phyloP scores from a whole-genome alignment of 2,329 filamentous ascomycete species.

The Ustilaginoidea virens region DNA sequence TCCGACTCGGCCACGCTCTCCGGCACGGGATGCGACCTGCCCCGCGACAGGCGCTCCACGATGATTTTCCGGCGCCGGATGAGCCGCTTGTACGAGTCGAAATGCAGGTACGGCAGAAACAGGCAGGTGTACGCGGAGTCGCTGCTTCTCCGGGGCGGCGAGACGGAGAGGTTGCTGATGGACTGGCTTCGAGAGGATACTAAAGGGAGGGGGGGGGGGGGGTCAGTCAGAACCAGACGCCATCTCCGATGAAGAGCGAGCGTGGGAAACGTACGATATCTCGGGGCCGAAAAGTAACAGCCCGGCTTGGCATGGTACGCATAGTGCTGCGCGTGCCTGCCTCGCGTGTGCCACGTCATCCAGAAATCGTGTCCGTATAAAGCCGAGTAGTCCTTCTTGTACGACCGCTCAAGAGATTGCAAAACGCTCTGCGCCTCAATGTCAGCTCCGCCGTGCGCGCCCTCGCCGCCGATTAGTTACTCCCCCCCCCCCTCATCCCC shows the following conservation, averaged over 20 bases:
- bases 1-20: slow-evolving; percentile 35
- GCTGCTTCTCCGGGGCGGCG: slow-evolving; percentile 10
- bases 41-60: slow-evolving; percentile 33
- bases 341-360: slow-evolving; percentile 30
- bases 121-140: slow-evolving; percentile 28
- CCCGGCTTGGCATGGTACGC: slow-evolving; percentile 33
- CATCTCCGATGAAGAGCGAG: no score
- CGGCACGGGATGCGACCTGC: slow-evolving; percentile 39
- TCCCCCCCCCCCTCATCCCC: not conserved
- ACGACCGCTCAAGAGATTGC: slow-evolving; percentile 23
- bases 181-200: slow-evolving; percentile 21
- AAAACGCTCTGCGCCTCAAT: slow-evolving; percentile 24
- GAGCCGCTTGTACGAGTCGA: slow-evolving; percentile 45
- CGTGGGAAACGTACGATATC: slow-evolving; percentile 18
- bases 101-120: slow-evolving; percentile 46
- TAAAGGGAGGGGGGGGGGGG: no score
- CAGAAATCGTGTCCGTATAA: slow-evolving; percentile 32
- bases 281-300: slow-evolving; percentile 28
- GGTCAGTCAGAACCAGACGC: not conserved
- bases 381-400: slow-evolving; percentile 21
- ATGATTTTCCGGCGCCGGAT: slow-evolving; percentile 41
- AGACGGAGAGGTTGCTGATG: slow-evolving; percentile 13
- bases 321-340: slow-evolving; percentile 32
- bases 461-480: no score
- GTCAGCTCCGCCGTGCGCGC: no score